A percentile compares a stretch with the other conserved stretches of the same genome.
These are phyloP conservation scores for Anisodus tanguticus DNA, from an alignment of 257 asterid species.

Conservation along the genomic window DNA sequence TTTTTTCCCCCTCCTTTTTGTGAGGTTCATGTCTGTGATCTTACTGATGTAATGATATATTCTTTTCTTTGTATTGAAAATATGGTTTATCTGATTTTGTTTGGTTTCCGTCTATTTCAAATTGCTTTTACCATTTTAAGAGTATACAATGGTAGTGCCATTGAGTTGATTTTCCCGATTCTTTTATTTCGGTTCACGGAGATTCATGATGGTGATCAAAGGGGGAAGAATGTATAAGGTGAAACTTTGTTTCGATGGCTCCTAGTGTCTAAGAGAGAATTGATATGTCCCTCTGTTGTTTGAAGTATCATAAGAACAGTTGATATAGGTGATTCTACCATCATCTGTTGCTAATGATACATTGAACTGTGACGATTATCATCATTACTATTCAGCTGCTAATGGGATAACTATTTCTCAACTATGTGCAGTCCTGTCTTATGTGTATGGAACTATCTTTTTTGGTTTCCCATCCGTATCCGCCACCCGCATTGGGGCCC, in stretches of 20 bases:
- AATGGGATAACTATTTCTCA: background rate
- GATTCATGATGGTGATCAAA: background rate
- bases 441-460: background rate
- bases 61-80: conserved; percentile 9
- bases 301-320: background rate
- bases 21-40: background rate
- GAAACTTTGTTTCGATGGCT: background rate
- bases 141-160: background rate
- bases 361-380: background rate
- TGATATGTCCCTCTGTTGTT: background rate
- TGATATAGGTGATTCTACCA: background rate
- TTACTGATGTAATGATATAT: background rate
- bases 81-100: background rate
- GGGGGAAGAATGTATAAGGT: background rate
- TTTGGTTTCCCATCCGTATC: background rate
- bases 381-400: too few species aligned
- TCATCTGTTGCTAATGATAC: background rate
- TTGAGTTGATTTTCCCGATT: background rate
- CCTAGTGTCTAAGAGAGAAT: background rate
- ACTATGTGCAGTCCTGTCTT: background rate
- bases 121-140: background rate
- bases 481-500: too few species aligned
- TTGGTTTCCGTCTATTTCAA: background rate
- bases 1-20: background rate
- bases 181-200: background rate